Evolutionary conservation across 148 eudicot genomes (phyloP).

Genomic region (Agrostemma githago): DNA sequence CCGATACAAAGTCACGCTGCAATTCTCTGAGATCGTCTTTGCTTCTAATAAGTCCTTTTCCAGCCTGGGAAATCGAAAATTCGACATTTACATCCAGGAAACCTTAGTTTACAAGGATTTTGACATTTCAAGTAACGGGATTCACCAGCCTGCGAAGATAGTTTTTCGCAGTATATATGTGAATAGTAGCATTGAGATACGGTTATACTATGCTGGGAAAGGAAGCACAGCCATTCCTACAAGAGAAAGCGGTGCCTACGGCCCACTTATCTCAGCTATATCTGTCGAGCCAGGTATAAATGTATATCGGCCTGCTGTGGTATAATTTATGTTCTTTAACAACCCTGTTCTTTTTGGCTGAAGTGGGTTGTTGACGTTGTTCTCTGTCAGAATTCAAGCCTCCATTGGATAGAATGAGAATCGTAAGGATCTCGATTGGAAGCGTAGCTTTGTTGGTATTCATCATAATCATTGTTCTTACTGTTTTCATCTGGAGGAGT

Average conservation of each 20-base stretch:
- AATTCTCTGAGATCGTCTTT: constrained; percentile 56
- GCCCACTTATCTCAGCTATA: constrained; percentile 59
- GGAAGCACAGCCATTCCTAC: constrained; percentile 46
- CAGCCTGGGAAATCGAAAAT: constrained; percentile 58
- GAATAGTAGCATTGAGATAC: constrained; percentile 40
- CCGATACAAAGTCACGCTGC: constrained; percentile 48
- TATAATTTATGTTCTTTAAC: too few species aligned
- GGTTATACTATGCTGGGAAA: constrained; percentile 50
- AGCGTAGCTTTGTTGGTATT: constrained; percentile 14
- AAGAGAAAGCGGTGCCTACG: constrained; percentile 38
- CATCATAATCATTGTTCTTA: constrained; percentile 20
- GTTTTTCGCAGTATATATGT: constrained; percentile 24
- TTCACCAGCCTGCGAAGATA: constrained; percentile 21
- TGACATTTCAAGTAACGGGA: constrained; percentile 40
- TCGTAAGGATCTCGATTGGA: constrained; percentile 26
- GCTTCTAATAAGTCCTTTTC: constrained; percentile 28
- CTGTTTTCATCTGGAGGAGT: constrained; percentile 32
- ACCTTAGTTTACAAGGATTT: constrained; percentile 36
- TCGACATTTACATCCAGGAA: constrained; percentile 65
- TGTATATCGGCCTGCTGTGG: not conserved
- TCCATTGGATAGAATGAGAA: constrained; percentile 21
- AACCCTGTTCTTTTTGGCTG: too few species aligned
- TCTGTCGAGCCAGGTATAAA: constrained; percentile 42
- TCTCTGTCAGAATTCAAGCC: constrained; percentile 27
- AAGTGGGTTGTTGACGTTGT: not conserved